Evolutionary conservation across 768 basidiomycete species (phyloP), one percentile per base, ranked within the genome.

Genomic region (Boletus insuetus): DNA sequence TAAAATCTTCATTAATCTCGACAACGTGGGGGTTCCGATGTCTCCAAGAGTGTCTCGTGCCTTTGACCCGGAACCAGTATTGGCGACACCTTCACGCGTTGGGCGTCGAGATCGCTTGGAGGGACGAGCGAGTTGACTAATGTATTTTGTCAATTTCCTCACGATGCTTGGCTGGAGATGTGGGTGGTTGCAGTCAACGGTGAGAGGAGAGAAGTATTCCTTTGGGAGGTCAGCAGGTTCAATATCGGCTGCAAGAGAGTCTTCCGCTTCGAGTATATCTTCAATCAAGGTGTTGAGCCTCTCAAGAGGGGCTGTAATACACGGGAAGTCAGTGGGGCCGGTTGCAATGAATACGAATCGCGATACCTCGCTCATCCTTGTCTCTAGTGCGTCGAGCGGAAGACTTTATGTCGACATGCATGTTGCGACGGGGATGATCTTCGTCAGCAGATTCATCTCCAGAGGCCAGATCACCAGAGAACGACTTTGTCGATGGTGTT

Each of bases 241-340:
- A 3, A 75, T 69, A 46, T 88, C 86, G 0, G 82, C 73, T 3
- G 86, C 79, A 16, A 92, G 73, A 0, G 78, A 68, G 65, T 94
- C 94, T 61, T 91, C 86, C 0, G 89, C 85, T 58, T 89, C 86
- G 53, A 96, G 89, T 16, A 97, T 80, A 51, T 96, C 93, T 59
- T 94, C 91, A 1, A 96, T 74, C 17, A 92, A 73, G 3, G 84
- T 82, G 0, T 75, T 77, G 11, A 98, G 77, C 68, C 90, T 95
- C 64, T 94, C 88, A 5, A 89, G 69, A 0, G 89, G 87, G 2
- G 72, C 88, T 87, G 34, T 22, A 26, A 54, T 42, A 20, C 48
- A 20, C 8, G 38, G 6, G 16, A 39, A 35, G 55, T 60, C 52
- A 50, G 49, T 22, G 49, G n/a, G 2, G 1, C 9, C 4, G 24